Evolutionary conservation across 2,329 filamentous ascomycete species (phyloP), one percentile per base, ranked within the genome.

Genomic region (Aspergillus intermedius): DNA sequence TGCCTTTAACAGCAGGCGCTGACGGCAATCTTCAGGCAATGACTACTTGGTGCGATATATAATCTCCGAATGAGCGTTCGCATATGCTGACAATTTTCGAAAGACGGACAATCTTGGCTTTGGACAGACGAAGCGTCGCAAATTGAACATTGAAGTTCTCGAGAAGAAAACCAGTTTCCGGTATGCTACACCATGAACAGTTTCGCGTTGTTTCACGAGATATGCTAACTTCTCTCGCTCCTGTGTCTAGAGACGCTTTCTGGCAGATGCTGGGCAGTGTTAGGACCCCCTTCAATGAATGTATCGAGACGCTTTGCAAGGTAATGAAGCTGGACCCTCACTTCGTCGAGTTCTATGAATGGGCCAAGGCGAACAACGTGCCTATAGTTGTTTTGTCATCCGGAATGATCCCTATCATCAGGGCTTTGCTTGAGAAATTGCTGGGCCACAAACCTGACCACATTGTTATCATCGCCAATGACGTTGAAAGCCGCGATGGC

Each of bases 21-120:
- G 39, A 61, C 43, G 13, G 12, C 39, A 23, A 25, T 35, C 19
- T 23, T 7, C 54, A 79, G 78, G 78, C 73, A 85, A 86, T 76
- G 82, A 86, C 65, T 83, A 73, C 62, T 75, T 86, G 74, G 79
- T 81, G 69, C 46, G 59, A 58, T 15, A 37, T 37, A 37, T 6
- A 15, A 37, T 37, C 8, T 17, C n/a, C n/a, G n/a, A n/a, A 12
- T 40, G 37, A 12, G 19, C 15, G 5, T 19, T 19, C 10, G 10
- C 17, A 22, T 19, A 46, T 41, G 35, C 44, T 23, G 15, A 37
- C 41, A n/a, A 30, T 12, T 34, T 21, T 40, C 23, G 32, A 45
- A 23, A 91, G 82, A 96, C 91, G 49, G 93, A 97, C 75, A 93
- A 88, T 71, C 79, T 96, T 52, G 93, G 93, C 54, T 95, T 85